Base-by-base conservation (phyloP, 2,329 filamentous ascomycete species). In the Pezicula neosporulosa region DNA sequence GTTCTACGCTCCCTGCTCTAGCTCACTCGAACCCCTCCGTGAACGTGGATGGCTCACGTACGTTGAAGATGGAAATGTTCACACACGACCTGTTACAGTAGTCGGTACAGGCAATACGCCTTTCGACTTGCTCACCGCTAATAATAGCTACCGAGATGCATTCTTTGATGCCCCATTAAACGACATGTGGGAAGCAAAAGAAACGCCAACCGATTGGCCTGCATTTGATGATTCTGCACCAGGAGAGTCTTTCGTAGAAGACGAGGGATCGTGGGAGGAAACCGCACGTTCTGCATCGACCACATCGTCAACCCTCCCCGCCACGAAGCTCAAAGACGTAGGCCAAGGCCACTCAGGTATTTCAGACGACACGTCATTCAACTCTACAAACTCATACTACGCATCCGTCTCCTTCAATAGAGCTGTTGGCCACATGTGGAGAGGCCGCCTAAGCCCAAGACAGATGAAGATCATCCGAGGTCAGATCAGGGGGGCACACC, bases 121-220 rank as follows among this genome's bases (percentile, higher is more conserved):
- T 0, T 84, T 86, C 59, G 74, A 81, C 49, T 62, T 77, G 8
- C 61, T 87, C 9, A 68, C 75, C 3, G 65, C 70, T n/a, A 80
- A 81, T 59, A 58, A 68, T 6, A 80, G 75, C 1, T 75, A 80
- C 55, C 73, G 82, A 28, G 82, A 87, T 64, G 70, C 82, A 49
- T 87, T 87, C 66, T 85, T 83, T 61, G 86, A 89, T 58, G 85
- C 85, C 0, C 84, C 84, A 0, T 72, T 88, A 0, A 66, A 73
- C 50, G 61, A 69, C 58, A 62, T 75, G 65, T 65, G 68, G 69
- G 57, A 70, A 65, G 47, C 19, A 37, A 51, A 16, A 37, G 51
- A 12, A 50, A 56, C 28, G 21, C 44, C 33, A 15, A 30, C 52
- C 38, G 49, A 43, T 16, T 21, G 21, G 49, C 47, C 54, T n/a